Evolutionary conservation across 495 filamentous ascomycete genomes (phyloP).

Genomic region (Aspergillus bertholletiae): DNA sequence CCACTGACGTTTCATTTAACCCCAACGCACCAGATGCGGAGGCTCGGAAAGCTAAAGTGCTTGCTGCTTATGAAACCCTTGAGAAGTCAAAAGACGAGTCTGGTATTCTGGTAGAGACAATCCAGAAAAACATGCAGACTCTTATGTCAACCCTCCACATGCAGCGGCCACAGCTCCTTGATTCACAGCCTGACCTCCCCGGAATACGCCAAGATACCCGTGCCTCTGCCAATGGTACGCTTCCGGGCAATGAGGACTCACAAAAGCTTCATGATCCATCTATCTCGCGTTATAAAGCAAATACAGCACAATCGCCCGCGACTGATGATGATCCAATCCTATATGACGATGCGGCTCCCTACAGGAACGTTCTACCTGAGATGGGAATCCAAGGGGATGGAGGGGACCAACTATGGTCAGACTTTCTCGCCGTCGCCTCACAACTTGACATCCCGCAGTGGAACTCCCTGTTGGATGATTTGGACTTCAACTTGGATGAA

Average conservation of each 20-base stretch:
- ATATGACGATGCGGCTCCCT: background rate
- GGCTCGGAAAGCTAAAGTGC: conserved; percentile 18
- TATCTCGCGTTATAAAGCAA: background rate
- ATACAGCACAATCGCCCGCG: background rate
- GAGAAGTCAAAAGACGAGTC: conserved; percentile 24
- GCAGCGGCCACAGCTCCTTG: background rate
- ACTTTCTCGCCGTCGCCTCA: conserved; percentile 24
- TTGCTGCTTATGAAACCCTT: conserved; percentile 20
- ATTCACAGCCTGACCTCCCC: background rate
- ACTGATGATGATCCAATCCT: background rate
- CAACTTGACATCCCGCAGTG: conserved; percentile 24
- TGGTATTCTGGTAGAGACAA: conserved; percentile 14
- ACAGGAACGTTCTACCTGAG: background rate
- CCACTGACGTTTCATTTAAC: conserved; percentile 27
- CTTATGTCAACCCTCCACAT: conserved; percentile 21
- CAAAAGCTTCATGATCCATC: background rate
- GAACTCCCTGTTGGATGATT: conserved; percentile 23
- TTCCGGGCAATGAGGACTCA: background rate
- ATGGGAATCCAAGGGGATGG: background rate
- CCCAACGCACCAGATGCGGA: conserved; percentile 20
- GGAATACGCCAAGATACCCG: background rate
- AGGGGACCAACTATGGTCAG: conserved; percentile 22
- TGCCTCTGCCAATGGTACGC: background rate
- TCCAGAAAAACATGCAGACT: conserved; percentile 27
- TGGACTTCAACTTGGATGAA: conserved; percentile 8